Percentiles rank a stretch among this genome's conserved stretches.
Evolutionary conservation across 139 green algal genomes (phyloP).

Genomic region (Micractinium conductrix): DNA sequence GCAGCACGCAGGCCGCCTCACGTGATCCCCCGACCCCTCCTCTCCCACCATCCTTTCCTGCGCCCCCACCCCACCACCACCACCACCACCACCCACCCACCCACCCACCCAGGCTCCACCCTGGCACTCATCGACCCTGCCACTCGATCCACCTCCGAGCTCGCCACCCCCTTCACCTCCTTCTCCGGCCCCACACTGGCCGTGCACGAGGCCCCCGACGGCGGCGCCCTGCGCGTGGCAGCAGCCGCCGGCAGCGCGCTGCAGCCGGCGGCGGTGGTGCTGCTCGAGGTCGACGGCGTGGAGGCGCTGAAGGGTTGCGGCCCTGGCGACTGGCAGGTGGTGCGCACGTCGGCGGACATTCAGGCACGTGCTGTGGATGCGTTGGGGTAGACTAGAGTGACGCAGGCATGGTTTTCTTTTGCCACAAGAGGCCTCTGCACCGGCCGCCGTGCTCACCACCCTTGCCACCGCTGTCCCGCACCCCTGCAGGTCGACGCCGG

Average conservation of each 20-base stretch:
- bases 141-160: neutral
- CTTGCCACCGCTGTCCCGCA: no score
- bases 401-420: neutral
- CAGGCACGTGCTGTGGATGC: no score
- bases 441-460: neutral
- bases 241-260: conserved; percentile 8
- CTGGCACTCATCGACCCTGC: conserved; percentile 21
- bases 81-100: no score
- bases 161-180: conserved; percentile 26
- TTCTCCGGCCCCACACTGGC: conserved; percentile 2
- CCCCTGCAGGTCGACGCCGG: conserved; percentile 34
- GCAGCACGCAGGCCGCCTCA: neutral
- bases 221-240: neutral
- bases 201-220: conserved; percentile 5
- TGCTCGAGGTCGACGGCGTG: conserved; percentile 45
- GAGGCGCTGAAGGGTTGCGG: conserved; percentile 37
- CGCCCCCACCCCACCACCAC: no score
- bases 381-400: no score
- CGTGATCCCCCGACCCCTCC: neutral
- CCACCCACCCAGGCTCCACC: neutral
- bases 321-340: conserved; percentile 35
- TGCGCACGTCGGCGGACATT: neutral
- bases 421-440: no score
- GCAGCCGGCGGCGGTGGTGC: conserved; percentile 42
- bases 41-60: neutral